Conservation (phyloP, 1,284 basidiomycete species). For the Fistulina hepatica region DNA sequence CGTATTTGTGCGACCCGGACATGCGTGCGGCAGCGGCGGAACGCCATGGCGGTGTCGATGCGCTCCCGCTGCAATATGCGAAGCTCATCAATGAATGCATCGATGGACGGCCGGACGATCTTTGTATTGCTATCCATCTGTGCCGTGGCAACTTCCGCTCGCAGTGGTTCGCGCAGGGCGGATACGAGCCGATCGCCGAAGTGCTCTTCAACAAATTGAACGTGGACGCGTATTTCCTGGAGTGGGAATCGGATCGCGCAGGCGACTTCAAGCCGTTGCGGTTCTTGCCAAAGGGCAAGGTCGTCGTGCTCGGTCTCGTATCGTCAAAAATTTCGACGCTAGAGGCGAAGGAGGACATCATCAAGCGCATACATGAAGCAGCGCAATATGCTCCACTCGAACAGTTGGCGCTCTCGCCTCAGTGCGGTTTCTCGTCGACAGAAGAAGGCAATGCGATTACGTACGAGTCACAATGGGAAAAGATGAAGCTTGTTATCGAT, state of each 20-base stretch:
- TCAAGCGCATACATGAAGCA: conserved; percentile 12
- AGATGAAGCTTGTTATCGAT: conserved; percentile 15
- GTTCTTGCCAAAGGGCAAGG: conserved; percentile 14
- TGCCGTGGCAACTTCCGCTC: conserved; percentile 15
- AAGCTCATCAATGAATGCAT: conserved; percentile 12
- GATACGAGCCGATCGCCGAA: conserved; percentile 15
- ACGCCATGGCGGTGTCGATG: conserved; percentile 13
- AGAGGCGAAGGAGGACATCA: conserved; percentile 14
- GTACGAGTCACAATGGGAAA: conserved; percentile 14
- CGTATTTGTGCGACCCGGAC: conserved; percentile 15
- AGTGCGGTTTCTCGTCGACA: conserved; percentile 15
- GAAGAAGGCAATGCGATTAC: conserved; percentile 15
- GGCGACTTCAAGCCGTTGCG: not conserved
- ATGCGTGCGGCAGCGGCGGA: conserved; percentile 15
- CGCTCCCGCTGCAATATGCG: conserved; percentile 14
- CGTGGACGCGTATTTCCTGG: conserved; percentile 15
- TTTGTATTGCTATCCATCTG: conserved; percentile 10
- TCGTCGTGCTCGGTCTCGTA: conserved; percentile 13
- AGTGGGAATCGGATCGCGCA: conserved; percentile 5
- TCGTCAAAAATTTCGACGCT: conserved; percentile 14
- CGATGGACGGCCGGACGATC: conserved; percentile 13
- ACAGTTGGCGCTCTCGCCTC: conserved; percentile 13
- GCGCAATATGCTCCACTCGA: conserved; percentile 15
- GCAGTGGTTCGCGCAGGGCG: conserved; percentile 7
- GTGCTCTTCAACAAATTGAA: conserved; percentile 13